Base-by-base conservation (phyloP, 768 basidiomycete genomes). In the Lentinula edodes region DNA sequence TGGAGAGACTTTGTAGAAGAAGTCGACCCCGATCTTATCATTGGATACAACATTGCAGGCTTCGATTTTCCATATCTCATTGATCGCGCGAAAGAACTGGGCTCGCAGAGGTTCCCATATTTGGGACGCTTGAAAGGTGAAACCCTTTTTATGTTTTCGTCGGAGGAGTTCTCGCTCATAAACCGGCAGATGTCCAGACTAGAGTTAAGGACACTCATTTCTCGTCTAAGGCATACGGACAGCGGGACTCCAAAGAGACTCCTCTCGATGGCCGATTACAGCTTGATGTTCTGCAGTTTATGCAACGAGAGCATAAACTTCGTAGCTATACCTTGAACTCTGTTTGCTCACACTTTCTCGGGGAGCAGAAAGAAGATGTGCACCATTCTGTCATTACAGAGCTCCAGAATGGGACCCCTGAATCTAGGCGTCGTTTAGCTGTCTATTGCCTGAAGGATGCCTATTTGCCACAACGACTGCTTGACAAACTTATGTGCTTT, bases 391-490 rank as follows among this genome's bases (percentile, higher is more conserved):
- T 97, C 64, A 99, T 99, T 67, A 98, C 97, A 0, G 95, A 98
- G 54, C 75, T 99, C 50, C 97, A 99, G 73, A 98, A 98, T 67
- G 95, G 96, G 67, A 96, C 92, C 0, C 83, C 95, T 0, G 96
- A 99, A 72, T 95, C 94, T 2, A 76, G 97, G 52, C 80, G 97
- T 43, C 88, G 97, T 51, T 75, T 98, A 60, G 97, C 97, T 2
- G 94, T 99, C 10, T 99, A 99, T 74, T 99, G 97, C 77, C 75
- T 99, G 68, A 99, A 99, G 94, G 97, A 99, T 80, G 96, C 97
- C 3, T 99, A 99, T 72, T 86, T 99, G 28, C 97, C 97, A 0
- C 97, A 99, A 74, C 81, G 97, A 58, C 73, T 98, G 42, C 82
- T 99, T 73, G 97, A 98, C 73, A 99, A 98, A 73, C 80, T 99